Percentiles rank a stretch among this genome's conserved stretches.
These are phyloP conservation scores for Claviceps sp. DNA, from an alignment of 2,329 filamentous ascomycete genomes.

Conservation along the genomic window DNA sequence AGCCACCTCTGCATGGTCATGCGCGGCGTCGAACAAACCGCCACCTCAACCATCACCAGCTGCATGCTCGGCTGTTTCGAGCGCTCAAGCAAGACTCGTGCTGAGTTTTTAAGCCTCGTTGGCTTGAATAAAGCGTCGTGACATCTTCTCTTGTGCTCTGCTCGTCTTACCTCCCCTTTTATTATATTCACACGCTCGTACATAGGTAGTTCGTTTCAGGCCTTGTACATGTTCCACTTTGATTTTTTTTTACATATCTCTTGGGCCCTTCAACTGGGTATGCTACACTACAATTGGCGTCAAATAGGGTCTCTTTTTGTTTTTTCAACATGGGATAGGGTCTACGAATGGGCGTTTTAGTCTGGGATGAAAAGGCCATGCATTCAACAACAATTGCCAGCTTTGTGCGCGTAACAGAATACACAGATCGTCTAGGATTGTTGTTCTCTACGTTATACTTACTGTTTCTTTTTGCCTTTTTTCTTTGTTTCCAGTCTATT, in stretches of 20 bases:
- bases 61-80: constrained; percentile 97
- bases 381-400: constrained; percentile 15
- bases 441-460: no score
- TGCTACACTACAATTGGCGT: no score
- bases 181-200: not conserved
- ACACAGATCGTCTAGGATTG: not conserved
- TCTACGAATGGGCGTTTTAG: not conserved
- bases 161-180: not conserved
- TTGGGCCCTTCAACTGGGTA: no score
- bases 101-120: constrained; percentile 82
- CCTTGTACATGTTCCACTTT: no score
- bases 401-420: not conserved
- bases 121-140: constrained; percentile 36
- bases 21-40: constrained; percentile 92
- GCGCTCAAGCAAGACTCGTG: constrained; percentile 80
- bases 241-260: no score
- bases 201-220: not conserved
- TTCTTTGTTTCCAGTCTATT: no score
- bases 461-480: not conserved
- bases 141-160: not conserved
- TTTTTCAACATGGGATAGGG: no score
- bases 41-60: constrained; percentile 79
- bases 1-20: constrained; percentile 98
- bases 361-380: constrained; percentile 10
- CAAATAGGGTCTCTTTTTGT: no score